Conservation (phyloP, 805 yeast genomes). For the Zygotorulaspora chibaensis region DNA sequence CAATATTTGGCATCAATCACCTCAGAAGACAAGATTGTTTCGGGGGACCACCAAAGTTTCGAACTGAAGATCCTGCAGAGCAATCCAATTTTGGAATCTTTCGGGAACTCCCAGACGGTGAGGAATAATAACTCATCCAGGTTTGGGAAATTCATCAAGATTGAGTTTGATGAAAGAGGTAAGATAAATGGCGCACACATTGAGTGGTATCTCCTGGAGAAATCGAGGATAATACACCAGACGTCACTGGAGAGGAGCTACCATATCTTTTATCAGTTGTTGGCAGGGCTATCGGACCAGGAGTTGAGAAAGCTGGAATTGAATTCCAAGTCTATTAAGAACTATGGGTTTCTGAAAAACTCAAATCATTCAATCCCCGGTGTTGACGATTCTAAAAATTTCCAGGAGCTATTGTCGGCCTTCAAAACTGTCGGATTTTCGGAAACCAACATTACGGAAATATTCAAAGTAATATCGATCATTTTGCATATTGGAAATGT, state of each 20-base stretch:
- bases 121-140: slow-evolving; percentile 92
- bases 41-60: slow-evolving; percentile 42
- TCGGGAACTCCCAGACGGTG: slow-evolving; percentile 95
- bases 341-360: slow-evolving; percentile 47
- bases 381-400: slow-evolving; percentile 72
- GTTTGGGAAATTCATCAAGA: slow-evolving; percentile 92
- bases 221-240: slow-evolving; percentile 84
- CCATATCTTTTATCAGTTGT: slow-evolving; percentile 85
- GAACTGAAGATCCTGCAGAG: slow-evolving; percentile 88
- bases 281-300: slow-evolving; percentile 56
- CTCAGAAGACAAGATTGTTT: slow-evolving; percentile 26
- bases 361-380: slow-evolving; percentile 59
- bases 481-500: slow-evolving; percentile 85
- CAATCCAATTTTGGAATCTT: slow-evolving; percentile 91
- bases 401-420: slow-evolving; percentile 56
- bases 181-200: slow-evolving; percentile 83
- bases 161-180: slow-evolving; percentile 62
- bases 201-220: slow-evolving; percentile 91
- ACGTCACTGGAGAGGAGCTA: slow-evolving; percentile 78
- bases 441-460: slow-evolving; percentile 47
- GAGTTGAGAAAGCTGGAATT: slow-evolving; percentile 48
- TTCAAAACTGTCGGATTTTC: slow-evolving; percentile 70
- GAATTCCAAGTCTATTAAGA: slow-evolving; percentile 23
- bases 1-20: slow-evolving; percentile 85
- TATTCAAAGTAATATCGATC: slow-evolving; percentile 66